Percentiles rank a stretch among this genome's conserved stretches.
Conservation (phyloP, 768 basidiomycete species). For the Kwoniella mangroviensis region DNA sequence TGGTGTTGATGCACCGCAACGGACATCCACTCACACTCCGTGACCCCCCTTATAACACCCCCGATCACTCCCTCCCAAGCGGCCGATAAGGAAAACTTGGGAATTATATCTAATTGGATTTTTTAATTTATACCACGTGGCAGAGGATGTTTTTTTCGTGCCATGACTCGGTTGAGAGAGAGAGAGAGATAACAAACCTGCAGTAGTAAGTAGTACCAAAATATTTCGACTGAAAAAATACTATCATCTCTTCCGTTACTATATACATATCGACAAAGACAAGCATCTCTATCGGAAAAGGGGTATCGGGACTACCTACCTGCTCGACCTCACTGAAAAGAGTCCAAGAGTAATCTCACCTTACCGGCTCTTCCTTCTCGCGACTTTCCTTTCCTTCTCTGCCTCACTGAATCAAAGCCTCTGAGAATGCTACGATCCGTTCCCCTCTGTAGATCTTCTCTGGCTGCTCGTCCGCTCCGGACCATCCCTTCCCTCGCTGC, state of each 20-base stretch:
- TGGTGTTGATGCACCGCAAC: not conserved
- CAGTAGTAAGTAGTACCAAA: too few relatives aligned
- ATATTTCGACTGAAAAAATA: too few relatives aligned
- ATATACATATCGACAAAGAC: not conserved
- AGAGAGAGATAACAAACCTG: not conserved
- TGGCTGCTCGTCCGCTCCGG: conserved; percentile 17
- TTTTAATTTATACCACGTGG: not conserved
- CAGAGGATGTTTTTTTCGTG: not conserved
- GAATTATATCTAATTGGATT: too few relatives aligned
- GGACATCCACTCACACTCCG: not conserved
- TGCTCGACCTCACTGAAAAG: not conserved
- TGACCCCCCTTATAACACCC: not conserved
- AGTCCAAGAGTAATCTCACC: not conserved
- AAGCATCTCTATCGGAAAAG: not conserved
- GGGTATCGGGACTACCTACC: not conserved
- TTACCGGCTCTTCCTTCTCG: not conserved
- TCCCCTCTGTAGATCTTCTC: conserved; percentile 22
- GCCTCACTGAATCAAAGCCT: not conserved
- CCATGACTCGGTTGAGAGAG: not conserved
- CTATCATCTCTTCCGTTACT: too few relatives aligned
- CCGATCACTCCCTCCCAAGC: not conserved
- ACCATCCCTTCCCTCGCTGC: conserved; percentile 18
- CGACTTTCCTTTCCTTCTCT: not conserved
- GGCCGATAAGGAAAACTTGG: not conserved
- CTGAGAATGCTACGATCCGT: conserved; percentile 26